Conservation (phyloP, 1,284 basidiomycete species). For the Volvariella volvacea region DNA sequence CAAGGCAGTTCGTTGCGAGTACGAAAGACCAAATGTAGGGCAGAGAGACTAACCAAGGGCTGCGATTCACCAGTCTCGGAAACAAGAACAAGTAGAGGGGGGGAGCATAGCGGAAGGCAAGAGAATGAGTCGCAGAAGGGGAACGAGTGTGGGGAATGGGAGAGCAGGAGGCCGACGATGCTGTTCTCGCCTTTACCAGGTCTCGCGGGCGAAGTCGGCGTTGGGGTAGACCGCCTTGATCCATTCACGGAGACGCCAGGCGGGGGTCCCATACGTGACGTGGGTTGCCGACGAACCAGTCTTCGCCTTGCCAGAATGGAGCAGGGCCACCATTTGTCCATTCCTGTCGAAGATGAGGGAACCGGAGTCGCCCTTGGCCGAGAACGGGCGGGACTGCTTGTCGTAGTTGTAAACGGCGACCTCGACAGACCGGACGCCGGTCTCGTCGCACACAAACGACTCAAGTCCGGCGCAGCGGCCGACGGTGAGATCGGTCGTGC, state of each 20-base stretch:
- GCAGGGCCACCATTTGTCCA: constrained; percentile 9
- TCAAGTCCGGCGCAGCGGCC: constrained; percentile 17
- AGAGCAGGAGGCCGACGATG: constrained; percentile 1
- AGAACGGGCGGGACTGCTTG: constrained; percentile 6
- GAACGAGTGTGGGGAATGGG: too few relatives aligned
- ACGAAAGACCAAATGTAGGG: too few relatives aligned
- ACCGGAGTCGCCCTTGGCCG: constrained; percentile 10
- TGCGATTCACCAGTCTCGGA: too few relatives aligned
- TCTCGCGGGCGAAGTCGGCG: constrained; percentile 18
- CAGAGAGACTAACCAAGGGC: too few relatives aligned
- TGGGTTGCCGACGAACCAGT: constrained; percentile 8
- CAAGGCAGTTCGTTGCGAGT: too few relatives aligned
- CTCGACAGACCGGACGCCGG: constrained; percentile 4
- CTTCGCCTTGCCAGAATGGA: constrained; percentile 17
- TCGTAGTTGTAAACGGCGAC: constrained; percentile 9
- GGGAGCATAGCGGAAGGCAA: too few relatives aligned
- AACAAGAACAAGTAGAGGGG: too few relatives aligned
- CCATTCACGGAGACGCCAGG: constrained; percentile 13
- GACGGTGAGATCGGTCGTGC: constrained; percentile 20
- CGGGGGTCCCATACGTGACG: constrained; percentile 19
- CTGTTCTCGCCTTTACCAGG: constrained; percentile 9
- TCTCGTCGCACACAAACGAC: constrained; percentile 15
- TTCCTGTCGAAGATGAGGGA: constrained; percentile 10
- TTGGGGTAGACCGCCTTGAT: constrained; percentile 16
- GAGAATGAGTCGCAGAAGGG: too few relatives aligned